Evolutionary conservation across 2,329 filamentous ascomycete genomes (phyloP).

Genomic region (Trichophyton simii): DNA sequence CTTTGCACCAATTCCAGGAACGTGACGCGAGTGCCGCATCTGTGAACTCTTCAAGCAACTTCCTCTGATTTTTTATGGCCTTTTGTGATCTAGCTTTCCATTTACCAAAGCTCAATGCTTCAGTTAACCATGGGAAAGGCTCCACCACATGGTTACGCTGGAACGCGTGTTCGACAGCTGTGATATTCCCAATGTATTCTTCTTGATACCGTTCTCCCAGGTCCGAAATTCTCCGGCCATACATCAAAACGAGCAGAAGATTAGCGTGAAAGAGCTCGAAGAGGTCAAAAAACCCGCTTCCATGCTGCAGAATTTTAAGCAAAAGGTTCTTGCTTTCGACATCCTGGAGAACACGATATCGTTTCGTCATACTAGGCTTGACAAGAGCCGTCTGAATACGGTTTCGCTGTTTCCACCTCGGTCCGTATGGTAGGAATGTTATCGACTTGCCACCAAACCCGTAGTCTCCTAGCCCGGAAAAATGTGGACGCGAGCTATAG

Average conservation of each 20-base stretch:
- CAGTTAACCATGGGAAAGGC: not conserved
- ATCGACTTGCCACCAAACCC: not conserved
- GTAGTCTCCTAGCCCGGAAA: not conserved
- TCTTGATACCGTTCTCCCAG: not conserved
- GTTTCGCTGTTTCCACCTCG: slow-evolving; percentile 9
- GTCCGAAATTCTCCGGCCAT: slow-evolving; percentile 11
- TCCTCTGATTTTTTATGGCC: not conserved
- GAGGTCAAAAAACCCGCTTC: slow-evolving; percentile 6
- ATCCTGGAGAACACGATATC: slow-evolving; percentile 13
- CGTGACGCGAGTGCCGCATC: not conserved
- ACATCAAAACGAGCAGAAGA: slow-evolving; percentile 11
- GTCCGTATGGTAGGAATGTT: slow-evolving; percentile 10
- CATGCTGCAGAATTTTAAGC: slow-evolving; percentile 9
- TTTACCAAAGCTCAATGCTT: not conserved
- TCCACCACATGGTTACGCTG: not conserved
- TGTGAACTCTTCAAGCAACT: not conserved
- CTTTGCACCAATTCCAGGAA: slow-evolving; percentile 5
- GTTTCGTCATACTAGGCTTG: not conserved
- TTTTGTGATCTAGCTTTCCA: not conserved
- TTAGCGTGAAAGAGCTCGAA: slow-evolving; percentile 9
- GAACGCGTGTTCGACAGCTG: not conserved
- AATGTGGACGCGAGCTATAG: slow-evolving; percentile 26
- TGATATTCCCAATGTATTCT: not conserved
- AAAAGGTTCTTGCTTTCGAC: slow-evolving; percentile 12
- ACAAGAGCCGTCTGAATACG: slow-evolving; percentile 10